A percentile compares a stretch with the other conserved stretches of the same genome.
phyloP scores from a whole-genome alignment of 2,329 filamentous ascomycete species.

The Colletotrichum sp. region DNA sequence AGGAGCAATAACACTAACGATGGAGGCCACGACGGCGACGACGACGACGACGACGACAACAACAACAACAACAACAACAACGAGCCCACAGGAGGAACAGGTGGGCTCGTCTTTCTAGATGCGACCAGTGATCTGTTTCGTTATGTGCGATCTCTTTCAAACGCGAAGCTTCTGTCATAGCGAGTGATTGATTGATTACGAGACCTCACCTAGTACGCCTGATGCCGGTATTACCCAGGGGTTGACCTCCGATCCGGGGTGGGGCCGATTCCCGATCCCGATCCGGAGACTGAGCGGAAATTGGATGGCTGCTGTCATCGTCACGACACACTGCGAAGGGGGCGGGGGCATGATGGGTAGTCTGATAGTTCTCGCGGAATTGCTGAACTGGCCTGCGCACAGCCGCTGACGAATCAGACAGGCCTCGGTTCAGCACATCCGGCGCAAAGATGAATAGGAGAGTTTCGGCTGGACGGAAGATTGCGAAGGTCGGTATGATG shows the following conservation, averaged over 20 bases:
- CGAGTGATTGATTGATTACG: not conserved
- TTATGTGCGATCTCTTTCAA: not conserved
- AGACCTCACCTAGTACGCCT: not conserved
- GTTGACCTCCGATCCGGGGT: not conserved
- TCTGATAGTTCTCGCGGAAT: not conserved
- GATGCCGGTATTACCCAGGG: not conserved
- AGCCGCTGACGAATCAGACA: not conserved
- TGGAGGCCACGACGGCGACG: not conserved
- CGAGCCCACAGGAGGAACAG: not conserved
- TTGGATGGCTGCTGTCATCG: not conserved
- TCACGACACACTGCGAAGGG: not conserved
- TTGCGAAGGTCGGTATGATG: not conserved
- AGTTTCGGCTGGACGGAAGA: not conserved
- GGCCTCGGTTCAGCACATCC: not conserved
- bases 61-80: too few species aligned
- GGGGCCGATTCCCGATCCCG: not conserved
- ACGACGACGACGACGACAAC: not conserved
- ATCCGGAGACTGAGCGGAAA: not conserved
- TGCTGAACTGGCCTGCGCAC: not conserved
- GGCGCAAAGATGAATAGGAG: not conserved
- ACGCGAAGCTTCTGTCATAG: not conserved
- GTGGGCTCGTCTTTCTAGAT: not conserved
- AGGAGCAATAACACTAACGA: not conserved
- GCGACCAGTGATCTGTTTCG: not conserved
- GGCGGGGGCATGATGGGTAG: not conserved